phyloP scores from a whole-genome alignment of 2,329 filamentous ascomycete species.

The Dryadomyces sulphureus region DNA sequence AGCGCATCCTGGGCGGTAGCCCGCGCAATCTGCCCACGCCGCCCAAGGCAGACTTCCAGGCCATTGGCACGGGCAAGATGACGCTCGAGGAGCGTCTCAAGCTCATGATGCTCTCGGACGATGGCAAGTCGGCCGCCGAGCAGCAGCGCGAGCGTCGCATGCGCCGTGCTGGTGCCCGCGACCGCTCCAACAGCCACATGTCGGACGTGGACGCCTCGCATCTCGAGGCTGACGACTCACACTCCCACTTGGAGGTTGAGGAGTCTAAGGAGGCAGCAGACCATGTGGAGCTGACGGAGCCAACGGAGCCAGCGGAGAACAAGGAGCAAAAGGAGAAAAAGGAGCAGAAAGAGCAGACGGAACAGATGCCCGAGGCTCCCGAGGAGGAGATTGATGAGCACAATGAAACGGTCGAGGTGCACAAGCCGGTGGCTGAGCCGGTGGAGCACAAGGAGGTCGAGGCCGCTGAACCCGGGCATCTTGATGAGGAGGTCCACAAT shows the following conservation, averaged over 20 bases:
- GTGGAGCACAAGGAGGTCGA: too few relatives aligned
- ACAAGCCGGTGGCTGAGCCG: too few relatives aligned
- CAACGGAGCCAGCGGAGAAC: too few relatives aligned
- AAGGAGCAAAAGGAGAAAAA: too few relatives aligned
- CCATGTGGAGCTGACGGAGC: too few relatives aligned
- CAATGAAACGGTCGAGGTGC: too few relatives aligned
- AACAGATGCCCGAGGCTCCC: too few relatives aligned
- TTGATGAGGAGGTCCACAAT: background rate
- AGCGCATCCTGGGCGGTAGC: conserved; percentile 44
- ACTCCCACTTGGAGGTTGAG: conserved; percentile 5
- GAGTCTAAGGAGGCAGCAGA: too few relatives aligned
- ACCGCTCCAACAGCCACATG: conserved; percentile 27
- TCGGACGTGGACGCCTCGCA: conserved; percentile 24
- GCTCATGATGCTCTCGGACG: conserved; percentile 75
- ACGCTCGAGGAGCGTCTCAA: conserved; percentile 73
- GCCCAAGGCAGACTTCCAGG: conserved; percentile 68
- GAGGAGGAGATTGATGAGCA: too few relatives aligned
- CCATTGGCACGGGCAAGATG: conserved; percentile 61
- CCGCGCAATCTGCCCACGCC: conserved; percentile 59
- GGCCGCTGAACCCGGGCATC: too few relatives aligned
- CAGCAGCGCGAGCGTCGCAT: conserved; percentile 55
- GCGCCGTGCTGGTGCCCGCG: conserved; percentile 42
- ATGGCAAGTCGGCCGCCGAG: conserved; percentile 46
- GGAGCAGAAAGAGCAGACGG: too few relatives aligned
- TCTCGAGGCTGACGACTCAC: conserved; percentile 13